A percentile compares a stretch with the other conserved stretches of the same genome.
phyloP scores from a whole-genome alignment of 139 green algal species.

The Micromonas commoda region DNA sequence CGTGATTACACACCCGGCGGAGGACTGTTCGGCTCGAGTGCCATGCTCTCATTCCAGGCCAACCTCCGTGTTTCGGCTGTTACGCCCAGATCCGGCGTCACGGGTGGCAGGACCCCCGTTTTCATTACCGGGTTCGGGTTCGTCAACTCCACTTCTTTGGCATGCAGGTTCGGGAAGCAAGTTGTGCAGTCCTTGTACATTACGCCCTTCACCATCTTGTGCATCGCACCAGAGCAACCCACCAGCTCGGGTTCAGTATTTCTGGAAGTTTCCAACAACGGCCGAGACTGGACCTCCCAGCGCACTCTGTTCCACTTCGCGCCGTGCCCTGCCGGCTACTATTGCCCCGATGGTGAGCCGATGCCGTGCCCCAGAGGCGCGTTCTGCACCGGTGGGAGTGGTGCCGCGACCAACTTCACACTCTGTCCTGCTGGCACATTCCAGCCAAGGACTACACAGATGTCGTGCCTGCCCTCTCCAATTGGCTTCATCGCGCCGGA shows the following conservation, averaged over 20 bases:
- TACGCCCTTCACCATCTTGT: neutral
- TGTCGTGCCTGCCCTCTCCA: conserved; percentile 17
- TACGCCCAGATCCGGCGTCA: conserved; percentile 1
- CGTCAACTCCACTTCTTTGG: conserved; percentile 11
- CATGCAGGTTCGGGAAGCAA: conserved; percentile 7
- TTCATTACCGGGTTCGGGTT: conserved; percentile 19
- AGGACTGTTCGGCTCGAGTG: neutral
- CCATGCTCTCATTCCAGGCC: neutral
- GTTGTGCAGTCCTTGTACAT: neutral
- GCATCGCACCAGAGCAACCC: neutral
- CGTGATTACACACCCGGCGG: neutral
- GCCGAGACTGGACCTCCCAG: neutral
- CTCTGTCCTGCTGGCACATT: conserved; percentile 22
- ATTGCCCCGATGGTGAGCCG: conserved; percentile 18
- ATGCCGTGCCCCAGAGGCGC: conserved; percentile 11
- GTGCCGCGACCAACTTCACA: conserved; percentile 22
- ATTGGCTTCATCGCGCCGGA: conserved; percentile 23
- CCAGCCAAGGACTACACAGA: neutral
- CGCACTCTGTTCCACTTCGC: conserved; percentile 5
- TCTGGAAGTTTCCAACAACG: conserved; percentile 24
- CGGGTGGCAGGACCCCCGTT: conserved; percentile 15
- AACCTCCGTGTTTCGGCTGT: neutral
- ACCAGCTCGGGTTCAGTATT: conserved; percentile 9
- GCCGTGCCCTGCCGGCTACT: conserved; percentile 17
- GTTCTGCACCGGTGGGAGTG: conserved; percentile 13